A percentile compares a stretch with the other conserved stretches of the same genome.
Conservation (phyloP, 208 protist species). For the Leishmania gerbilli region DNA sequence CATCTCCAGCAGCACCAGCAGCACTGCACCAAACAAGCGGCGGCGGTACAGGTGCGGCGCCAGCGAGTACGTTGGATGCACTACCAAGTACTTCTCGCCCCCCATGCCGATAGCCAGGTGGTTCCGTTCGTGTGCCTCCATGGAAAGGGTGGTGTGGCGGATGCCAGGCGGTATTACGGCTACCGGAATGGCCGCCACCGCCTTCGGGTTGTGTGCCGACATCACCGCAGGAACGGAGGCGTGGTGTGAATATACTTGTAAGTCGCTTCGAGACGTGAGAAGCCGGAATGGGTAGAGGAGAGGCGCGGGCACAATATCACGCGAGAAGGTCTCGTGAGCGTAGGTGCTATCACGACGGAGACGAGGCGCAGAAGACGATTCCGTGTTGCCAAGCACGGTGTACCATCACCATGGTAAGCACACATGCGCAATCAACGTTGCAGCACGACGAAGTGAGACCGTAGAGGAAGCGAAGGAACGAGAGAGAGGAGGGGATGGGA, state of each 20-base stretch:
- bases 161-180: not conserved
- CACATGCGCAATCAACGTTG: not conserved
- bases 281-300: not conserved
- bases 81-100: not conserved
- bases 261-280: not conserved
- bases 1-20: slow-evolving; percentile 1
- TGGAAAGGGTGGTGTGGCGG: not conserved
- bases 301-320: not conserved
- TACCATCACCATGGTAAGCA: not conserved
- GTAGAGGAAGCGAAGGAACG: not conserved
- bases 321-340: not conserved
- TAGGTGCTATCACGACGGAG: not conserved
- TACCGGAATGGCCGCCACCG: not conserved
- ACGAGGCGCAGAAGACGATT: not conserved
- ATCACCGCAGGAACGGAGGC: not conserved
- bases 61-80: slow-evolving; percentile 9
- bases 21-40: not conserved
- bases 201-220: not conserved
- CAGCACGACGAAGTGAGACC: no score
- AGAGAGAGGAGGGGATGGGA: not conserved
- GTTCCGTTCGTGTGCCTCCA: not conserved
- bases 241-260: not conserved
- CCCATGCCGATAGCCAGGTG: slow-evolving; percentile 1
- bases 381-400: not conserved
- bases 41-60: not conserved